Evolutionary conservation across 2,329 filamentous ascomycete genomes (phyloP).

Genomic region (Fusarium longipes): DNA sequence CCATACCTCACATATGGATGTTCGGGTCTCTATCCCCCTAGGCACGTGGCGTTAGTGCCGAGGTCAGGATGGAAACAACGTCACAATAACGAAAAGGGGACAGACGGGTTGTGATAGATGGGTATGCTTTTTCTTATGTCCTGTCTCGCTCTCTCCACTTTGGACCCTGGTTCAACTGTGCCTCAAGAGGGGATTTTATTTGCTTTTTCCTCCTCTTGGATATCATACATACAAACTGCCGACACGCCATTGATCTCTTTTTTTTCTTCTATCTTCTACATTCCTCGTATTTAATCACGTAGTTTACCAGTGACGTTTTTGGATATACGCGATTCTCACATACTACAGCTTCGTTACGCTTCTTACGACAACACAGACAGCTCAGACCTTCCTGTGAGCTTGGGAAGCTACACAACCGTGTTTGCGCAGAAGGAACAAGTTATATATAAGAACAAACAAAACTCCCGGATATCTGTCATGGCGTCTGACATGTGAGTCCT

Average conservation of each 20-base stretch:
- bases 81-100: not conserved
- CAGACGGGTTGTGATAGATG: not conserved
- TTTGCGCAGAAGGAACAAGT: slow-evolving; percentile 12
- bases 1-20: slow-evolving; percentile 12
- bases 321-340: not conserved
- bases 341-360: not conserved
- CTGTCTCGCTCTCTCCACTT: slow-evolving; percentile 1
- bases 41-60: slow-evolving; percentile 12
- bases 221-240: not conserved
- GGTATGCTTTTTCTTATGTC: too few relatives aligned
- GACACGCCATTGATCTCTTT: not conserved
- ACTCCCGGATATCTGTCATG: slow-evolving; percentile 18
- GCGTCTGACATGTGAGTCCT: slow-evolving; percentile 27
- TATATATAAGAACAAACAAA: slow-evolving; percentile 31
- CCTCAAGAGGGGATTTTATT: not conserved
- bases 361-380: slow-evolving; percentile 6
- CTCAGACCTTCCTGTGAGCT: slow-evolving; percentile 1
- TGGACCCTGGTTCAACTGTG: not conserved
- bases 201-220: not conserved
- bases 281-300: not conserved
- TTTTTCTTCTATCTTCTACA: not conserved
- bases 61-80: slow-evolving; percentile 4
- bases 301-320: slow-evolving; percentile 2
- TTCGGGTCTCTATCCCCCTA: slow-evolving; percentile 8
- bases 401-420: slow-evolving; percentile 11